Conservation (phyloP, 2,329 filamentous ascomycete genomes). For the Epichloe typhina region DNA sequence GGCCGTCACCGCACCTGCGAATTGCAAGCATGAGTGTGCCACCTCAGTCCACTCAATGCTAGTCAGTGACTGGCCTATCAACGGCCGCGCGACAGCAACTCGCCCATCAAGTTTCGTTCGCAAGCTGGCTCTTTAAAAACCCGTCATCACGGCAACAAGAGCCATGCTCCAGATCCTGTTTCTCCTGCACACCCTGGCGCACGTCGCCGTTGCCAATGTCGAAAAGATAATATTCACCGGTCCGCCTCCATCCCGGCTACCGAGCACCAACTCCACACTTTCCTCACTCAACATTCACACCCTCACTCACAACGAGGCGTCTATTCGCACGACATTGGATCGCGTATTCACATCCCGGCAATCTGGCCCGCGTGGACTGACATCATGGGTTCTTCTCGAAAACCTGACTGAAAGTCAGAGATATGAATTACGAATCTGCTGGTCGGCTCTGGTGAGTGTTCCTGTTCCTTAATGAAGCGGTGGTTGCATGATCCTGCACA, state of each 20-base stretch:
- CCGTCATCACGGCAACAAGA: not conserved
- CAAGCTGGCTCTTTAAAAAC: not conserved
- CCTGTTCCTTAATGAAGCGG: not conserved
- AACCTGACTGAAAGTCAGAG: conserved; percentile 55
- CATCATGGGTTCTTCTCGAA: conserved; percentile 70
- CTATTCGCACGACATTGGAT: conserved; percentile 49
- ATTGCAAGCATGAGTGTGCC: too few relatives aligned
- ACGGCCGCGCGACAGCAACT: too few relatives aligned
- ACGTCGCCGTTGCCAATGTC: conserved; percentile 51
- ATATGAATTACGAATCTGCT: conserved; percentile 89
- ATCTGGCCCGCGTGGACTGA: conserved; percentile 36
- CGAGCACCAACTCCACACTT: conserved; percentile 24
- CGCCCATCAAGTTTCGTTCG: not conserved
- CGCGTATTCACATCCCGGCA: conserved; percentile 43
- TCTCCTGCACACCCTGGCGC: conserved; percentile 3
- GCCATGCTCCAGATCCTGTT: not conserved
- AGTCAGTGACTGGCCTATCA: too few relatives aligned
- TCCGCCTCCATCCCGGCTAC: conserved; percentile 44
- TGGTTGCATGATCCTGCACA: not conserved
- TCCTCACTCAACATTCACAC: conserved; percentile 48
- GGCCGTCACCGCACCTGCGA: not conserved
- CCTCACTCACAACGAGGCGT: conserved; percentile 44
- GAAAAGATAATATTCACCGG: conserved; percentile 92
- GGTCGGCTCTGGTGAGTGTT: conserved; percentile 71
- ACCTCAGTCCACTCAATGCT: too few relatives aligned